phyloP scores from a whole-genome alignment of 1,284 basidiomycete species.

The Amylostereum areolatum region DNA sequence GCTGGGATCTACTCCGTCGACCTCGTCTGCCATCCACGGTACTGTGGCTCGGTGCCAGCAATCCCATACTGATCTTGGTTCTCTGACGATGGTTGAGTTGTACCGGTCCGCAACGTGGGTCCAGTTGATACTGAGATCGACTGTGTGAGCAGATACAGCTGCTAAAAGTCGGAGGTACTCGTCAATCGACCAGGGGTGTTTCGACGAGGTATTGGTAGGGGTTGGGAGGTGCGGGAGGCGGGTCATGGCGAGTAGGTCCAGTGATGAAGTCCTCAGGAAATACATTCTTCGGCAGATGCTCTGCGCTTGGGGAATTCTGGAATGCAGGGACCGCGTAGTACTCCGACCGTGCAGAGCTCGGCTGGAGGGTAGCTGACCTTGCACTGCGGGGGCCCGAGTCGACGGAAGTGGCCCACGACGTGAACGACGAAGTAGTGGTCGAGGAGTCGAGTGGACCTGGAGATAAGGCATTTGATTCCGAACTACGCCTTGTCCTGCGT shows the following conservation, averaged over 20 bases:
- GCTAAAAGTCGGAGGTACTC: not conserved
- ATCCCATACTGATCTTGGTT: conserved; percentile 10
- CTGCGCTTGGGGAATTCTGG: conserved; percentile 10
- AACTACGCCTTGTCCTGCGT: conserved; percentile 9
- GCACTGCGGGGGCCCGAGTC: not conserved
- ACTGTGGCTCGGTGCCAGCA: conserved; percentile 13
- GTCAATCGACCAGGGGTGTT: not conserved
- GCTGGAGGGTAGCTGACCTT: conserved; percentile 1
- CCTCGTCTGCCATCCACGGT: conserved; percentile 8
- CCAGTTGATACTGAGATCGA: not conserved
- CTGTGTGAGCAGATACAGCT: not conserved
- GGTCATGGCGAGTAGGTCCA: not conserved
- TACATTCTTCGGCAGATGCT: conserved; percentile 5
- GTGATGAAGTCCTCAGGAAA: conserved; percentile 1
- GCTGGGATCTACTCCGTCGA: not conserved
- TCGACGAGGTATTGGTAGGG: not conserved
- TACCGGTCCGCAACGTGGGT: not conserved
- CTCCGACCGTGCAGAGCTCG: conserved; percentile 4
- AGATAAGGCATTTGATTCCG: conserved; percentile 9
- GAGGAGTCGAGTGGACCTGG: conserved; percentile 8
- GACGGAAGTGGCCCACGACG: conserved; percentile 8
- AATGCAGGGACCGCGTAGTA: conserved; percentile 13
- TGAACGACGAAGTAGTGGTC: conserved; percentile 11
- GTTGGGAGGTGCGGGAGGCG: not conserved
- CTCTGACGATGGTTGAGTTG: conserved; percentile 4